Conservation (phyloP, 2,329 filamentous ascomycete species). For the Salinomyces thailandicus region DNA sequence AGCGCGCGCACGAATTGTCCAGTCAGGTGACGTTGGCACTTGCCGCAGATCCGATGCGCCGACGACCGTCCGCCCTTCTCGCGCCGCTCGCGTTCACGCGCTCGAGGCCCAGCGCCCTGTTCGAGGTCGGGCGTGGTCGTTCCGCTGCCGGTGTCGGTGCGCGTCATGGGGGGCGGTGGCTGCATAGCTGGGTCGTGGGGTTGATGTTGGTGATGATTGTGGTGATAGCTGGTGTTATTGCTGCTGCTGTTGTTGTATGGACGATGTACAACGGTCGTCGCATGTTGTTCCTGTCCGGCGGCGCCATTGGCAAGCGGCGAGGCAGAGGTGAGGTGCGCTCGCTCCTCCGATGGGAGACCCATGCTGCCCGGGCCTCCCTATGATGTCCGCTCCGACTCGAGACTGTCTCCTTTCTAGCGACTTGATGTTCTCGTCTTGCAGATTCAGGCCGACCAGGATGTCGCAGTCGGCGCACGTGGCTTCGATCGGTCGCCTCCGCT, state of each 20-base stretch:
- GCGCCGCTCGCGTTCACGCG: slow-evolving; percentile 1
- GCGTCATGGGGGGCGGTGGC: background rate
- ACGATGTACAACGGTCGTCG: background rate
- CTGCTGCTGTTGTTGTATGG: no score
- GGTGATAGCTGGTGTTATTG: no score
- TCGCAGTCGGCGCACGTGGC: background rate
- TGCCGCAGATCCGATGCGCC: slow-evolving; percentile 50
- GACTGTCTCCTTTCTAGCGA: background rate
- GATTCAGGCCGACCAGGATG: background rate
- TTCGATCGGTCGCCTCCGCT: no score
- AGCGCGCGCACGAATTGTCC: slow-evolving; percentile 94
- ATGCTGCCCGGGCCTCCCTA: slow-evolving; percentile 14
- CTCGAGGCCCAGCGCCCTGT: no score
- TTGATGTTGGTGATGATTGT: no score
- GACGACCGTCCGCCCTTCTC: slow-evolving; percentile 18
- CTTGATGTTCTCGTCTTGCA: background rate
- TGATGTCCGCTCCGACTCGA: background rate
- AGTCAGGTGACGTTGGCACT: slow-evolving; percentile 77
- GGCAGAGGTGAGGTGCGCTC: no score
- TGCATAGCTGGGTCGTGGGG: background rate
- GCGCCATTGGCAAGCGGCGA: no score
- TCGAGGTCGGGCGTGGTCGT: background rate
- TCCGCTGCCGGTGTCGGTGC: background rate
- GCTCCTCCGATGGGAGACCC: slow-evolving; percentile 21
- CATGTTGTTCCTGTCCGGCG: no score